Evolutionary conservation across 148 eudicot species (phyloP).

Genomic region (Vaccinium myrtillus): DNA sequence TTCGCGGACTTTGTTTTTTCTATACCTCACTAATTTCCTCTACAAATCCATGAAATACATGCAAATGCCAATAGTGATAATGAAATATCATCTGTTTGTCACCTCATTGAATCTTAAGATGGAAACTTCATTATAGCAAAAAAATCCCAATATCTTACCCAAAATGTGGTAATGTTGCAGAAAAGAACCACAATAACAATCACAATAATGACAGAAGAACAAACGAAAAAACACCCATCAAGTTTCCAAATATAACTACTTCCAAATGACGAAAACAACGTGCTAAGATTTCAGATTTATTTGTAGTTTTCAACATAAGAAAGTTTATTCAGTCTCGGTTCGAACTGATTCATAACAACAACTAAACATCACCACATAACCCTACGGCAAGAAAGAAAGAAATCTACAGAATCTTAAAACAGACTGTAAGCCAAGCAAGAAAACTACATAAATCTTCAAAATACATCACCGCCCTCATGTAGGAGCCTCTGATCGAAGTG

Average conservation of each 20-base stretch:
- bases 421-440: neutral
- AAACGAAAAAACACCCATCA: neutral
- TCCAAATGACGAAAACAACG: neutral
- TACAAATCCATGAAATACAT: too few species aligned
- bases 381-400: neutral
- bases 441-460: neutral
- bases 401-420: neutral
- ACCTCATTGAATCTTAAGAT: neutral
- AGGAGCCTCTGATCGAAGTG: conserved; percentile 85
- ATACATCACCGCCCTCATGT: conserved; percentile 31
- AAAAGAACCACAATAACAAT: neutral
- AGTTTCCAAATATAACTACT: neutral
- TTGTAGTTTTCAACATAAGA: neutral
- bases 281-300: neutral
- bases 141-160: neutral
- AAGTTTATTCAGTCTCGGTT: neutral
- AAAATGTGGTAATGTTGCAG: neutral
- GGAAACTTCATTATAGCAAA: neutral
- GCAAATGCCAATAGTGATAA: neutral
- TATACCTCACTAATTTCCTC: too few species aligned
- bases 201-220: neutral
- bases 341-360: neutral
- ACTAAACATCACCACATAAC: neutral
- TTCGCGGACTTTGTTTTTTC: too few species aligned
- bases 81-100: neutral